Conservation (phyloP, 805 yeast species). For the Wickerhamiella bombiphila region DNA sequence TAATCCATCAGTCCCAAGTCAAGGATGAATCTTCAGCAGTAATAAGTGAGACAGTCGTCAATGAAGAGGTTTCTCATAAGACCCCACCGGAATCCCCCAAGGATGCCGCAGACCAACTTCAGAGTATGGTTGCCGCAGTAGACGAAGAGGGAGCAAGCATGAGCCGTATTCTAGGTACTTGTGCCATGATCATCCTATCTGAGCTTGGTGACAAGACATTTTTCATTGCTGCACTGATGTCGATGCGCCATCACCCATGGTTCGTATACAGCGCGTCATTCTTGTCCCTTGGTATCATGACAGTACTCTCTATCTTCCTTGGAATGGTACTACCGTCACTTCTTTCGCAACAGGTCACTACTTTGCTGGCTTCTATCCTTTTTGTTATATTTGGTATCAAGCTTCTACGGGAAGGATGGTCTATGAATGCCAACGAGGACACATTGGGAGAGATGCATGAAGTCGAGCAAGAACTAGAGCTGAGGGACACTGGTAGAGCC, state of each 20-base stretch:
- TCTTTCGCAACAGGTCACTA: slow-evolving; percentile 66
- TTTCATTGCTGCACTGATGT: slow-evolving; percentile 92
- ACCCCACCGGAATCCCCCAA: too few relatives aligned
- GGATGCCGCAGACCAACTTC: slow-evolving; percentile 1
- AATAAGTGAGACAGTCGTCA: background rate
- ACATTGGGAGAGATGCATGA: slow-evolving; percentile 93
- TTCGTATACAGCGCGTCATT: slow-evolving; percentile 85
- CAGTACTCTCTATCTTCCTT: slow-evolving; percentile 73
- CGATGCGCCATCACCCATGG: slow-evolving; percentile 77
- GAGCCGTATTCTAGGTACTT: slow-evolving; percentile 49
- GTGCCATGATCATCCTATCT: slow-evolving; percentile 84
- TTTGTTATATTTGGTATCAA: slow-evolving; percentile 40
- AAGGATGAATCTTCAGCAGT: background rate
- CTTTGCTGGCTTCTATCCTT: slow-evolving; percentile 63
- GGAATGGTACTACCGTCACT: slow-evolving; percentile 85
- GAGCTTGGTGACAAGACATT: slow-evolving; percentile 98
- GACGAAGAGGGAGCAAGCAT: slow-evolving; percentile 23
- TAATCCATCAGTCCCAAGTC: too few relatives aligned
- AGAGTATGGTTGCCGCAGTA: background rate
- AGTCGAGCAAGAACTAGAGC: slow-evolving; percentile 83
- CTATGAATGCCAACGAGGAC: slow-evolving; percentile 56
- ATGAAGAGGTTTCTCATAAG: too few relatives aligned
- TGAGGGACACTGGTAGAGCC: slow-evolving; percentile 37
- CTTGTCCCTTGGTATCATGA: slow-evolving; percentile 75
- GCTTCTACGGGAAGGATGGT: slow-evolving; percentile 64